Percentiles rank a stretch among this genome's conserved stretches.
Conservation (phyloP, 148 eudicot species). For the Beta vulgaris region DNA sequence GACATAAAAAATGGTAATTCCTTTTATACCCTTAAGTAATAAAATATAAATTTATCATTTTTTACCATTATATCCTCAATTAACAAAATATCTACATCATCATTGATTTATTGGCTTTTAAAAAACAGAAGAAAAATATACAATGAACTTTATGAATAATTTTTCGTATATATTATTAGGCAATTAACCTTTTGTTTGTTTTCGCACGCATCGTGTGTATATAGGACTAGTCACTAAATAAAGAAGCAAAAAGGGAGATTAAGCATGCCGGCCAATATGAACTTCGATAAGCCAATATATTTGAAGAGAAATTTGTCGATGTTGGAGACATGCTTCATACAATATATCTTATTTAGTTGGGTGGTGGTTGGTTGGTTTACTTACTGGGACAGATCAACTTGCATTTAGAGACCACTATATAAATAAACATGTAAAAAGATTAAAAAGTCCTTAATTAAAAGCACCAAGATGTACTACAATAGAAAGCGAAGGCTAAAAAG, state of each 20-base stretch:
- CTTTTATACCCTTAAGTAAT: no score
- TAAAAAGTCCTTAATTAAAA: neutral
- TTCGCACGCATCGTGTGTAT: no score
- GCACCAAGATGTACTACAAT: neutral
- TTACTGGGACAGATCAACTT: constrained; percentile 16
- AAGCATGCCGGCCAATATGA: constrained; percentile 21
- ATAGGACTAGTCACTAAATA: neutral
- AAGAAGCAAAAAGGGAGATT: constrained; percentile 8
- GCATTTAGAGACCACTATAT: neutral
- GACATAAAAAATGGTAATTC: no score
- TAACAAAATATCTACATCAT: no score
- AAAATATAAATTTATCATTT: no score
- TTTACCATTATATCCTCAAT: no score
- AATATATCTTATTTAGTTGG: neutral
- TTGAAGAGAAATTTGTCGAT: constrained; percentile 10
- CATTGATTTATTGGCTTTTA: no score
- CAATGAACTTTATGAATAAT: no score
- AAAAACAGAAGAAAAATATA: no score
- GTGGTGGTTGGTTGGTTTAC: constrained; percentile 1
- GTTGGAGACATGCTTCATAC: constrained; percentile 18
- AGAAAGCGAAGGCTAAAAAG: neutral
- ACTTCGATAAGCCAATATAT: neutral
- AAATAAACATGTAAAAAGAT: neutral
- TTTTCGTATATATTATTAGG: no score
- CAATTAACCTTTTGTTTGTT: no score